phyloP scores from a whole-genome alignment of 371 early-diverging fungal species.

The Blastocladiella emersonii region DNA sequence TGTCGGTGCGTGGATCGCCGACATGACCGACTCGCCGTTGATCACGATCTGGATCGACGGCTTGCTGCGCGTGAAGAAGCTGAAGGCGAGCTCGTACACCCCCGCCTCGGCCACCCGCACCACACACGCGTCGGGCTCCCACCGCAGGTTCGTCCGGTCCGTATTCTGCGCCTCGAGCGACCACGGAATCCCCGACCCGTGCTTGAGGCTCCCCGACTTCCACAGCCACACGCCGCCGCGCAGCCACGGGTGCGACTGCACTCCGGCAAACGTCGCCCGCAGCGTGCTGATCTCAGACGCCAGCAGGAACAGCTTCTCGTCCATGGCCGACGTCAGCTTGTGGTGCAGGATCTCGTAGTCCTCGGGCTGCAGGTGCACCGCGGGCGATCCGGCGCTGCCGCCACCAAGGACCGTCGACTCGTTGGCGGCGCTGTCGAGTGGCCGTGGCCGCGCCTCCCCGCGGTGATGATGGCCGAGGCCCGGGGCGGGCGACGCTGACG shows the following conservation, averaged over 20 bases:
- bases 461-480: too few relatives aligned
- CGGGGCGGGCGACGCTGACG: too few relatives aligned
- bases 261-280: conserved; percentile 13
- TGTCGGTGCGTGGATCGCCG: conserved; percentile 28
- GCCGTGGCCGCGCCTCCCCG: too few relatives aligned
- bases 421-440: neutral
- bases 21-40: conserved; percentile 31
- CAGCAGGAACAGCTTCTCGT: conserved; percentile 28
- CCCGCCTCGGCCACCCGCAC: conserved; percentile 22
- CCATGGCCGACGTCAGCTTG: conserved; percentile 20
- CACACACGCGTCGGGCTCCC: conserved; percentile 13
- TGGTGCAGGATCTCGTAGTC: neutral
- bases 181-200: conserved; percentile 25
- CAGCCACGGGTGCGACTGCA: conserved; percentile 18
- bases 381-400: neutral
- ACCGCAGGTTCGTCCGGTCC: conserved; percentile 27
- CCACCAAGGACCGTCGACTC: neutral
- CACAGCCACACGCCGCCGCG: conserved; percentile 27
- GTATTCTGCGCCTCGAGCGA: conserved; percentile 24
- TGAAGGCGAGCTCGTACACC: conserved; percentile 27
- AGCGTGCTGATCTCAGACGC: conserved; percentile 21
- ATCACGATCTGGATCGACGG: conserved; percentile 28
- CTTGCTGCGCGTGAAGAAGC: conserved; percentile 22
- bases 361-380: neutral
- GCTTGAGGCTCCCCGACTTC: conserved; percentile 18